These are phyloP conservation scores for Backusella australiensis DNA, from an alignment of 192 early-diverging fungal genomes.

Conservation along the genomic window DNA sequence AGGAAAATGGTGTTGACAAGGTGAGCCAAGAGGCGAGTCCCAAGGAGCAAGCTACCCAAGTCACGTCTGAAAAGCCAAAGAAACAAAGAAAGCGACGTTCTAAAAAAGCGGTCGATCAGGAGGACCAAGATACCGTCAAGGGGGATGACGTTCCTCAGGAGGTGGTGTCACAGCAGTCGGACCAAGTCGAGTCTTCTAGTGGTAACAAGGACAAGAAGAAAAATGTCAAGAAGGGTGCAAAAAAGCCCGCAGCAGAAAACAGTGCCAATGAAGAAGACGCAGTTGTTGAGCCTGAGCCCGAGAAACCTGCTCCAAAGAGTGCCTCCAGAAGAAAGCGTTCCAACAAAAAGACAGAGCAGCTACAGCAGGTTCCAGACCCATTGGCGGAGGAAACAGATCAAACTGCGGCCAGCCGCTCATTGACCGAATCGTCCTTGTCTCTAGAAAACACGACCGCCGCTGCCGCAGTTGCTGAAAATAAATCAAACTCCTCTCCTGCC, in stretches of 20 bases:
- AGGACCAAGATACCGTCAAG: neutral
- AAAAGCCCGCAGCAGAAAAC: neutral
- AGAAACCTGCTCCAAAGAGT: neutral
- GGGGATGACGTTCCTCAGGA: neutral
- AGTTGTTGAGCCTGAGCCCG: neutral
- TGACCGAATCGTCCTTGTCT: neutral
- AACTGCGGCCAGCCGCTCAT: neutral
- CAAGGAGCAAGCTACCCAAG: neutral
- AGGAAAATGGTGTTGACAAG: neutral
- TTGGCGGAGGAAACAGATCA: neutral
- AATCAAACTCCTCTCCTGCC: neutral
- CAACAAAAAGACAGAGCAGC: neutral
- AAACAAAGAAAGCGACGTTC: neutral
- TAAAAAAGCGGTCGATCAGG: neutral
- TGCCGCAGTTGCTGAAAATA: neutral
- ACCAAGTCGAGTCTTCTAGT: neutral
- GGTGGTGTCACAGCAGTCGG: neutral
- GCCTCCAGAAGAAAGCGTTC: neutral
- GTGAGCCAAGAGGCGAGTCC: neutral
- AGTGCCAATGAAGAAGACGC: neutral
- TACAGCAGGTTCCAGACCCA: neutral
- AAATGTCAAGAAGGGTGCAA: neutral
- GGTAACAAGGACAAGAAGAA: neutral
- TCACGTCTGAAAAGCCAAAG: neutral
- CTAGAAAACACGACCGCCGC: neutral